Evolutionary conservation across 371 early-diverging fungal genomes (phyloP).

Genomic region (Mortierella sp.): DNA sequence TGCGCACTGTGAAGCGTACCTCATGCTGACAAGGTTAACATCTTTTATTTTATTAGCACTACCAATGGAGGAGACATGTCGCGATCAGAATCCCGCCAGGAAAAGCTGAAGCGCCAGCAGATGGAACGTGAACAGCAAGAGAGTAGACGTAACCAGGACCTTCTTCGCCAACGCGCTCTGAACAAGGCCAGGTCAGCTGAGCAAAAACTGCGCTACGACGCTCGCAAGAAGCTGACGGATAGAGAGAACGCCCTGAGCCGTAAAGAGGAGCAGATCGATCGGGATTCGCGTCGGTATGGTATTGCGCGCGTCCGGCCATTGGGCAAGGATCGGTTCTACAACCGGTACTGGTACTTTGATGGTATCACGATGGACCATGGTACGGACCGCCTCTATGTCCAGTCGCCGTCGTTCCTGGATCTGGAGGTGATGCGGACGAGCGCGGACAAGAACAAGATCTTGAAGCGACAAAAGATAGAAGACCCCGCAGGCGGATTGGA

Average conservation of each 20-base stretch:
- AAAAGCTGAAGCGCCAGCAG: conserved; percentile 66
- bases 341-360: conserved; percentile 91
- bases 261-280: conserved; percentile 73
- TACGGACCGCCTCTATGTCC: conserved; percentile 75
- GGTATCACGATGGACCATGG: conserved; percentile 72
- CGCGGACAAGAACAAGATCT: conserved; percentile 34
- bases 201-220: conserved; percentile 60
- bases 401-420: conserved; percentile 68
- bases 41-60: neutral
- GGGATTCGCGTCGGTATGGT: conserved; percentile 72
- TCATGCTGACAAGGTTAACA: neutral
- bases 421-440: conserved; percentile 60
- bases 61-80: conserved; percentile 34
- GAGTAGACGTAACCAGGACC: conserved; percentile 61
- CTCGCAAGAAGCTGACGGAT: conserved; percentile 65
- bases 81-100: conserved; percentile 68
- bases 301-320: conserved; percentile 79
- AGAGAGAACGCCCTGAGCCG: conserved; percentile 63
- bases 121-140: conserved; percentile 67
- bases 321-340: conserved; percentile 88
- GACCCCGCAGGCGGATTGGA: conserved; percentile 44
- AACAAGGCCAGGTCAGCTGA: conserved; percentile 63
- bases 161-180: conserved; percentile 64
- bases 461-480: conserved; percentile 30
- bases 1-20: neutral